Evolutionary conservation across 305 asterid species (phyloP).

Genomic region (Salvia sclarea): DNA sequence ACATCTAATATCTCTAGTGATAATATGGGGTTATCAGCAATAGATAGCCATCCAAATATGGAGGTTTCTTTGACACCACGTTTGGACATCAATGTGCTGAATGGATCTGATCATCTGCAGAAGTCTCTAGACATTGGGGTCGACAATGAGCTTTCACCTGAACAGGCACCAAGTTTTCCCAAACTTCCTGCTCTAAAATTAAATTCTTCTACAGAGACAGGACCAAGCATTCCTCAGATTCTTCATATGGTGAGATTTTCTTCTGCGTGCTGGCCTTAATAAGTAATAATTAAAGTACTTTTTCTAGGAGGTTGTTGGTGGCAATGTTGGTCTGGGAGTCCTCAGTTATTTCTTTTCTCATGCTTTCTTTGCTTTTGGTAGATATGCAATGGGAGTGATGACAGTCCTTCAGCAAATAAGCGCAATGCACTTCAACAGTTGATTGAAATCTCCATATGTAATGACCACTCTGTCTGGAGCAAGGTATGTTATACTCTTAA

Average conservation of each 20-base stretch:
- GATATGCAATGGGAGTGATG: slow-evolving; percentile 86
- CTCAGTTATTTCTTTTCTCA: slow-evolving; percentile 24
- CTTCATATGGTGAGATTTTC: slow-evolving; percentile 80
- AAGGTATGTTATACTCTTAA: slow-evolving; percentile 53
- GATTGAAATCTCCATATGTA: slow-evolving; percentile 71
- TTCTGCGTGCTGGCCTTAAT: slow-evolving; percentile 14
- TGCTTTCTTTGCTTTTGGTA: slow-evolving; percentile 36
- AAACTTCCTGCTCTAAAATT: slow-evolving; percentile 52
- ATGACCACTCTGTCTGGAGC: slow-evolving; percentile 79
- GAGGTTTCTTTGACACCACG: slow-evolving; percentile 53
- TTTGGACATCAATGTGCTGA: slow-evolving; percentile 60
- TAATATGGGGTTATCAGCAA: slow-evolving; percentile 49
- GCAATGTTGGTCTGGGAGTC: slow-evolving; percentile 18
- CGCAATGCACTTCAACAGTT: slow-evolving; percentile 80
- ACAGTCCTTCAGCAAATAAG: slow-evolving; percentile 61
- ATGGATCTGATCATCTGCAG: slow-evolving; percentile 56
- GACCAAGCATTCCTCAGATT: slow-evolving; percentile 93
- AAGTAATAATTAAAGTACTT: neutral
- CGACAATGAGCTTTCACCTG: slow-evolving; percentile 57
- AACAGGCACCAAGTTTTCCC: slow-evolving; percentile 51
- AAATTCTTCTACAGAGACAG: slow-evolving; percentile 59
- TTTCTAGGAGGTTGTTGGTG: slow-evolving; percentile 3
- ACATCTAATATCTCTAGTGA: slow-evolving; percentile 46
- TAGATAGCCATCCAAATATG: slow-evolving; percentile 45
- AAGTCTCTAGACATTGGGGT: slow-evolving; percentile 45